Evolutionary conservation across 805 yeast species (phyloP).

Genomic region (Candida andamanensis): DNA sequence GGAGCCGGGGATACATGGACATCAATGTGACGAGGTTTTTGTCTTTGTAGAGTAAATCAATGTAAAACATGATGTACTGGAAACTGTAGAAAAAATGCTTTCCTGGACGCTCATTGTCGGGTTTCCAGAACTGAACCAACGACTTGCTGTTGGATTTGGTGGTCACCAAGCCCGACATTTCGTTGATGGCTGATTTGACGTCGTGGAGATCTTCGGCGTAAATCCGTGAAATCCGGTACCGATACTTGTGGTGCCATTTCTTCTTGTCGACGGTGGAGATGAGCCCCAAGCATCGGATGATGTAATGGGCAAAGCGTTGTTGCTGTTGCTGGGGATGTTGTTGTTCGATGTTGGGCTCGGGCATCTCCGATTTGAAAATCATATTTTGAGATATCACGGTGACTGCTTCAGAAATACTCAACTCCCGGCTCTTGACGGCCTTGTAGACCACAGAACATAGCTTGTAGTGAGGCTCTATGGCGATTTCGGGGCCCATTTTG

Average conservation of each 20-base stretch:
- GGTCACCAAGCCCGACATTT: slow-evolving; percentile 59
- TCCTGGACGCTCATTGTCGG: slow-evolving; percentile 88
- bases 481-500: slow-evolving; percentile 37
- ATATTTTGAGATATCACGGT: slow-evolving; percentile 33
- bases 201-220: slow-evolving; percentile 51
- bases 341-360: neutral
- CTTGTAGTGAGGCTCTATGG: slow-evolving; percentile 76
- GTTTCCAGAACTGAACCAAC: slow-evolving; percentile 86
- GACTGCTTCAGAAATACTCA: slow-evolving; percentile 37
- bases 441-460: slow-evolving; percentile 58
- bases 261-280: slow-evolving; percentile 62
- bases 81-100: slow-evolving; percentile 78
- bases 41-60: slow-evolving; percentile 48
- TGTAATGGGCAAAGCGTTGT: no score
- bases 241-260: slow-evolving; percentile 89
- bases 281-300: slow-evolving; percentile 36
- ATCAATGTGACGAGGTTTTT: slow-evolving; percentile 58
- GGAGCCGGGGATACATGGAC: slow-evolving; percentile 62
- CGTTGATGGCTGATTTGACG: slow-evolving; percentile 50
- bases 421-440: slow-evolving; percentile 32
- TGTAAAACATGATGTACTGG: slow-evolving; percentile 61
- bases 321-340: neutral
- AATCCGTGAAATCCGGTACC: slow-evolving; percentile 64
- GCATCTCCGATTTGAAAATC: slow-evolving; percentile 4
- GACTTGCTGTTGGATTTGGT: slow-evolving; percentile 65